These are phyloP conservation scores for Paecilomyces dactylethromorphus DNA, from an alignment of 2,329 filamentous ascomycete species.

Conservation along the genomic window DNA sequence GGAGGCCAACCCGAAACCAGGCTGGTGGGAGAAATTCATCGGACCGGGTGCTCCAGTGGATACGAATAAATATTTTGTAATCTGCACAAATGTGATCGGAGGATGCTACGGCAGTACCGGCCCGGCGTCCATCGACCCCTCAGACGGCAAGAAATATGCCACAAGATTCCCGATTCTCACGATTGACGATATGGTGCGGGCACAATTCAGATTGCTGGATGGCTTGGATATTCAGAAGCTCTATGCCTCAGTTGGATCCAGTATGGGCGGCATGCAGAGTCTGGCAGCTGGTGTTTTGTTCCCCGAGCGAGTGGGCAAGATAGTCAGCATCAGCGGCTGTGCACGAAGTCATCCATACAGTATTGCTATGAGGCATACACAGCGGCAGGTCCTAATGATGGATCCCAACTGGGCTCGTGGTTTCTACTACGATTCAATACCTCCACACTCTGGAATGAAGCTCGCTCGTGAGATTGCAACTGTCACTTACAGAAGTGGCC, in stretches of 20 bases:
- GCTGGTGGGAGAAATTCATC: conserved; percentile 99
- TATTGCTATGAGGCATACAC: conserved; percentile 96
- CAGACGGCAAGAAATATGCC: conserved; percentile 80
- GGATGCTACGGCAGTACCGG: conserved; percentile 96
- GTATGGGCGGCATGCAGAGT: conserved; percentile 98
- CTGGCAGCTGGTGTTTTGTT: conserved; percentile 80
- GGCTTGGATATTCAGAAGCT: conserved; percentile 67
- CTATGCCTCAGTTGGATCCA: conserved; percentile 88
- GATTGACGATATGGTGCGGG: conserved; percentile 94
- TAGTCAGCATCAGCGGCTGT: conserved; percentile 89
- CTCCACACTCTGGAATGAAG: conserved; percentile 96
- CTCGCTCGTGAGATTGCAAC: conserved; percentile 95
- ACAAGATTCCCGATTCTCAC: conserved; percentile 94
- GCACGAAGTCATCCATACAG: conserved; percentile 94
- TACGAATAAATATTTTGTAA: conserved; percentile 84
- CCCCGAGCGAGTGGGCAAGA: conserved; percentile 69
- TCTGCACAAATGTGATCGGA: conserved; percentile 95
- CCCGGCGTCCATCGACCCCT: conserved; percentile 79
- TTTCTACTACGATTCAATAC: conserved; percentile 83
- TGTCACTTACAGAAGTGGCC: conserved; percentile 91
- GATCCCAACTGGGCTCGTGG: conserved; percentile 95
- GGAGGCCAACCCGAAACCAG: conserved; percentile 73
- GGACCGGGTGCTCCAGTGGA: conserved; percentile 78
- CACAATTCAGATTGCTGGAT: conserved; percentile 86
- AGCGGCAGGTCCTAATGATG: conserved; percentile 98